Percentiles rank a stretch among this genome's conserved stretches.
phyloP scores from a whole-genome alignment of 164 flowering plant species.

The Saururus chinensis region DNA sequence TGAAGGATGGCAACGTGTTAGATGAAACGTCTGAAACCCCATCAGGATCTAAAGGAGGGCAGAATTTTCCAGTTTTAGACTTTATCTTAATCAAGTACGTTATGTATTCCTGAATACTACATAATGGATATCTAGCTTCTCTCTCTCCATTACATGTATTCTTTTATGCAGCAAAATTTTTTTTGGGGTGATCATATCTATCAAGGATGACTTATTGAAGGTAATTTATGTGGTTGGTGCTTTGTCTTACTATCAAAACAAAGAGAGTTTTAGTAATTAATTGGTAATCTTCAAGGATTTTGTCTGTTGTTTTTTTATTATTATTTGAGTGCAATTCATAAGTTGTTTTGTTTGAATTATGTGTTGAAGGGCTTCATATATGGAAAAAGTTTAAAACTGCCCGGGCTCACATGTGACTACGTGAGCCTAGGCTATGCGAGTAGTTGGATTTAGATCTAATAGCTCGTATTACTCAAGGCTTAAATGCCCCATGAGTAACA shows the following conservation, averaged over 20 bases:
- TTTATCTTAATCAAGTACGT: slow-evolving; percentile 78
- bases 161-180: slow-evolving; percentile 50
- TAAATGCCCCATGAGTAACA: no score
- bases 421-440: no score
- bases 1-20: slow-evolving; percentile 13
- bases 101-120: not conserved
- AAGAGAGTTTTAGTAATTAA: no score
- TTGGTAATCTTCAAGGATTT: no score
- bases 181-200: slow-evolving; percentile 66
- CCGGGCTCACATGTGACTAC: no score
- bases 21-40: slow-evolving; percentile 5
- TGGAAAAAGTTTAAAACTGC: no score
- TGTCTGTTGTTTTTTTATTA: not conserved
- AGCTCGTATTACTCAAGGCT: no score
- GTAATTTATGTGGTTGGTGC: slow-evolving; percentile 17
- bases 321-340: not conserved
- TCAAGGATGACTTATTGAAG: slow-evolving; percentile 58
- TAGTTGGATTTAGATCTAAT: no score
- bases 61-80: slow-evolving; percentile 48
- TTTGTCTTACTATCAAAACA: no score
- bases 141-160: not conserved
- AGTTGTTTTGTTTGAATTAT: not conserved
- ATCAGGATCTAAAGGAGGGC: slow-evolving; percentile 9
- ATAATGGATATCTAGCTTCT: not conserved
- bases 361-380: not conserved